Percentiles rank a stretch among this genome's conserved stretches.
Evolutionary conservation across 192 early-diverging fungal genomes (phyloP).

Genomic region (Linnemannia exigua): DNA sequence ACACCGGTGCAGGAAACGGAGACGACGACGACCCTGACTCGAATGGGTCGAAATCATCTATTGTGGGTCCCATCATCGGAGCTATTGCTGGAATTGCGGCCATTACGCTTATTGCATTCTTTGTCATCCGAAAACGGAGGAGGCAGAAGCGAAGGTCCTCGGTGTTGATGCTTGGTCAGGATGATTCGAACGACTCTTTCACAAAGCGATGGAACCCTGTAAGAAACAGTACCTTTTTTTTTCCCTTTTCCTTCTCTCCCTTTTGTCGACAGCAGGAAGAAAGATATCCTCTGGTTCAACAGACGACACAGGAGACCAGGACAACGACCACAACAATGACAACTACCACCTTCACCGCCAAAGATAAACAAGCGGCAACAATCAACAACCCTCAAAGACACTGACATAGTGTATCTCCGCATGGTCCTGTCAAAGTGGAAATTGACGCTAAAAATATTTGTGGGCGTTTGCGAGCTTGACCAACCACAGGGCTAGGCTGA

Average conservation of each 20-base stretch:
- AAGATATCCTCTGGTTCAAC: background rate
- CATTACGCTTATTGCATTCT: constrained; percentile 9
- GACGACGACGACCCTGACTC: background rate
- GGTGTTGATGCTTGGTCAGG: constrained; percentile 30
- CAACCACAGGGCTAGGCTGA: constrained; percentile 15
- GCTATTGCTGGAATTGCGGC: constrained; percentile 24
- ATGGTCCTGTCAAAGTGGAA: constrained; percentile 11
- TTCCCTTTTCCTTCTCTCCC: background rate
- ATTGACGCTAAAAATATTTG: constrained; percentile 33
- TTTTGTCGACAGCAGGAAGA: no score
- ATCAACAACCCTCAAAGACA: background rate
- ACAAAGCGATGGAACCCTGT: constrained; percentile 40
- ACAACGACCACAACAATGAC: background rate
- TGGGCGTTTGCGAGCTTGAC: constrained; percentile 10
- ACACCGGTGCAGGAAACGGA: constrained; percentile 24
- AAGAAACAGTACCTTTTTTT: constrained; percentile 2
- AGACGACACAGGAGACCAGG: background rate
- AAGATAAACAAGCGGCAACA: background rate
- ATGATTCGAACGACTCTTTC: constrained; percentile 39
- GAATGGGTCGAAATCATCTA: background rate
- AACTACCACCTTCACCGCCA: background rate
- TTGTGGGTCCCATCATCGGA: constrained; percentile 38
- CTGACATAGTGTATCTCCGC: constrained; percentile 11
- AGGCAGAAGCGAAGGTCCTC: background rate
- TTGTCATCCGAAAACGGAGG: constrained; percentile 31